phyloP scores from a whole-genome alignment of 2,329 filamentous ascomycete species.

The Fusarium sp. region DNA sequence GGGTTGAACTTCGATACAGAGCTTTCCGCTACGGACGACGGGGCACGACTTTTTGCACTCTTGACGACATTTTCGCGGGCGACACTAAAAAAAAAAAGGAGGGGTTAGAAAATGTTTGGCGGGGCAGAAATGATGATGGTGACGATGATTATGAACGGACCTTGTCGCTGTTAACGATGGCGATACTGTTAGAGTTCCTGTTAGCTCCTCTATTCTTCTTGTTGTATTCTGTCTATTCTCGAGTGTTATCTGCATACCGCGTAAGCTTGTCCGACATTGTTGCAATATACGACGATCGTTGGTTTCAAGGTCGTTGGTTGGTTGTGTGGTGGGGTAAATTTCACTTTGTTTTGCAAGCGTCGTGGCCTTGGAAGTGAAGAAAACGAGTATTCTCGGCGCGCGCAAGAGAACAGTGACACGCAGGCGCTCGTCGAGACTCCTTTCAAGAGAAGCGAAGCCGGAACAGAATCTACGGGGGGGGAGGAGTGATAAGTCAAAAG shows the following conservation, averaged over 20 bases:
- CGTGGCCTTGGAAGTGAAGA: slow-evolving; percentile 14
- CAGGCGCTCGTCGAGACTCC: slow-evolving; percentile 38
- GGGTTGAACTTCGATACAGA: slow-evolving; percentile 92
- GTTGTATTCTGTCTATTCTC: background rate
- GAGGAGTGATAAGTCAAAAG: slow-evolving; percentile 12
- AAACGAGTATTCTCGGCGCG: slow-evolving; percentile 26
- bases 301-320: slow-evolving; percentile 34
- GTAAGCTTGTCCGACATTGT: slow-evolving; percentile 94
- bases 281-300: slow-evolving; percentile 41
- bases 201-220: slow-evolving; percentile 36
- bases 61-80: slow-evolving; percentile 83
- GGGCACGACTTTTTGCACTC: slow-evolving; percentile 99
- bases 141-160: slow-evolving; percentile 55
- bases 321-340: slow-evolving; percentile 30
- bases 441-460: slow-evolving; percentile 5
- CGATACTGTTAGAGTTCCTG: slow-evolving; percentile 73
- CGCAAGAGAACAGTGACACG: slow-evolving; percentile 35
- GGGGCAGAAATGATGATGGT: slow-evolving; percentile 32
- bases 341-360: slow-evolving; percentile 12
- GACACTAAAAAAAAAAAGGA: slow-evolving; percentile 48
- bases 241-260: slow-evolving; percentile 69
- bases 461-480: slow-evolving; percentile 22
- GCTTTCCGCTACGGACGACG: slow-evolving; percentile 95
- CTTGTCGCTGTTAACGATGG: slow-evolving; percentile 99
- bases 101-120: slow-evolving; percentile 42